Base-by-base conservation (phyloP, 1,139 yeast species). In the Candida neerlandica region DNA sequence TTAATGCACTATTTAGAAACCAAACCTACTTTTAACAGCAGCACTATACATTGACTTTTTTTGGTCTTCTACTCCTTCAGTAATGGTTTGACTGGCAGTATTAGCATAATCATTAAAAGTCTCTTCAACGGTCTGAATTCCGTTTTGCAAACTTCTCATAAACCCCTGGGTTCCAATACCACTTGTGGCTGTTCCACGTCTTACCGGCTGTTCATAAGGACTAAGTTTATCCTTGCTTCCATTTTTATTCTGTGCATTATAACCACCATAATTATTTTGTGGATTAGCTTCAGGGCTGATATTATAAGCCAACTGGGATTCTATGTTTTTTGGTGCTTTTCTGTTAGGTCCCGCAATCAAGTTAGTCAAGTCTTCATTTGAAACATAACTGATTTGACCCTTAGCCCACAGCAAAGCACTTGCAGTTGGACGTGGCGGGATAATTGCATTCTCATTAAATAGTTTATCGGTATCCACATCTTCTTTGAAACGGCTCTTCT, bases 351-450 rank as follows among this genome's bases (percentile, higher is more conserved):
- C 90, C 7, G 84, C 83, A 35, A 87, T 71, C 43, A 86, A 60
- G n/a, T 58, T 50, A 43, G 82, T 77, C 53, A 87, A 69, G 54
- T 89, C 96, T 1, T 78, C 77, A 32, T 79, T 67, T 2, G 83
- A 73, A 14, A 86, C 77, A 52, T 78, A 77, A 39, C 80, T 82
- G 1, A 85, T 78, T 47, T 64, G 73, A 5, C 97, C 96, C 57
- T 86, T 84, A 10, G 95, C 90, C 96, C 97, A 89, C 67, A 86
- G 95, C 48, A 89, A 73, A 0, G 96, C 82, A 46, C 91, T 82
- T 5, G 89, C 84, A 4, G 82, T 77, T 1, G 99, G 99, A 44
- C 98, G 77, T 21, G 84, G 82, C 1, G 97, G 96, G 11, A 88
- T 81, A 15, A 77, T 66, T 12, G 84, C 70, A 50, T 79, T 80